Conservation (phyloP, 176 grass and related monocot genomes). For the Triticum timopheevii region DNA sequence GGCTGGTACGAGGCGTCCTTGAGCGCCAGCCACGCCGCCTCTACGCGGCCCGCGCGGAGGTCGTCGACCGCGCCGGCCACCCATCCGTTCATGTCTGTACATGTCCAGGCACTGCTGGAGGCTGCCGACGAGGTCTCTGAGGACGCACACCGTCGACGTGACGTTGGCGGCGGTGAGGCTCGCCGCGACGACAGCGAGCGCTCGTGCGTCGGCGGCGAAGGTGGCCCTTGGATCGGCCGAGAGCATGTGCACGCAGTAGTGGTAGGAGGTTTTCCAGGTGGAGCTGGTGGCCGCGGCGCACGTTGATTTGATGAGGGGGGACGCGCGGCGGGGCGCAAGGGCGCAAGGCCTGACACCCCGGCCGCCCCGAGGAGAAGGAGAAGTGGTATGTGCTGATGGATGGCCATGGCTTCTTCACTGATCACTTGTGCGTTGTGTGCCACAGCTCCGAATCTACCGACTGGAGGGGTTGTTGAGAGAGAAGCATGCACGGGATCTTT, state of each 20-base stretch:
- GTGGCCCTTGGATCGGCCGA: neutral
- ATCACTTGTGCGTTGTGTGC: no score
- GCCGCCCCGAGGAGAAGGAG: neutral
- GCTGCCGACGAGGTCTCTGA: neutral
- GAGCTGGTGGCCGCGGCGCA: neutral
- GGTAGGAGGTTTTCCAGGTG: neutral
- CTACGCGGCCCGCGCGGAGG: neutral
- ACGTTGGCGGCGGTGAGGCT: neutral
- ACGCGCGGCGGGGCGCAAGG: neutral
- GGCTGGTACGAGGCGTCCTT: neutral
- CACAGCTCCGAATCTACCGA: no score
- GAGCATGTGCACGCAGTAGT: neutral
- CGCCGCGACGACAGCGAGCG: neutral
- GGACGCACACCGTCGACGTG: neutral
- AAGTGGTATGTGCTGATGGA: neutral
- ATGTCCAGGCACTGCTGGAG: neutral
- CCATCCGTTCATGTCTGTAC: neutral
- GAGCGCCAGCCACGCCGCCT: neutral
- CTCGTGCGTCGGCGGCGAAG: neutral
- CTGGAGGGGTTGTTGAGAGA: no score
- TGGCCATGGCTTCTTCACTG: neutral
- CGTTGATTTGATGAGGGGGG: neutral
- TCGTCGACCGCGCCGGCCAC: neutral
- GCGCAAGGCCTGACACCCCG: neutral
- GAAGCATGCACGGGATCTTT: no score